A percentile compares a stretch with the other conserved stretches of the same genome.
Evolutionary conservation across 2,329 filamentous ascomycete species (phyloP).

Genomic region (Xylariales sp.): DNA sequence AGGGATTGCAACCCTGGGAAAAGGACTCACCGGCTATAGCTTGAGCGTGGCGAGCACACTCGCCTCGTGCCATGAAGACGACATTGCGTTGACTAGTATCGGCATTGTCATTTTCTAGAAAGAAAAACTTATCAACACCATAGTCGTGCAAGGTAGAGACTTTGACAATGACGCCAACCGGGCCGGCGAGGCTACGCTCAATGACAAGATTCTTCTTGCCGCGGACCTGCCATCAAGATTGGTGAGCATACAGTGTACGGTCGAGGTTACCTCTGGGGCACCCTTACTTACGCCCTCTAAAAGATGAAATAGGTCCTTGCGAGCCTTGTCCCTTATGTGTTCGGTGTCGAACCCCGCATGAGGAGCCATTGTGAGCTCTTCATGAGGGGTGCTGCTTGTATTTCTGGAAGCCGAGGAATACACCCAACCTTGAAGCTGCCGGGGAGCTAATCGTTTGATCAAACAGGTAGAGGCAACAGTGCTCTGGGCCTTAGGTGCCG

Average conservation of each 20-base stretch:
- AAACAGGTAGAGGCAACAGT: neutral
- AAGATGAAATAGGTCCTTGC: conserved; percentile 88
- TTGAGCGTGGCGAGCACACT: conserved; percentile 85
- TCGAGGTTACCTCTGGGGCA: conserved; percentile 34
- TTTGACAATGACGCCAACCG: conserved; percentile 91
- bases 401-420: conserved; percentile 22
- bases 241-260: conserved; percentile 38
- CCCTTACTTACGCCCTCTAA: conserved; percentile 88
- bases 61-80: conserved; percentile 90
- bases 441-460: conserved; percentile 30
- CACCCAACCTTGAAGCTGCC: conserved; percentile 20
- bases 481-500: neutral
- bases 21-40: conserved; percentile 82
- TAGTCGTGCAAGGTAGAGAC: conserved; percentile 96
- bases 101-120: conserved; percentile 94
- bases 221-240: conserved; percentile 73
- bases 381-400: conserved; percentile 53
- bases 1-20: neutral
- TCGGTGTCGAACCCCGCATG: conserved; percentile 77
- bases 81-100: conserved; percentile 96
- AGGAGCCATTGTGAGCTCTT: conserved; percentile 74
- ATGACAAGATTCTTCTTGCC: conserved; percentile 99
- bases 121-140: conserved; percentile 97
- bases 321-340: conserved; percentile 82
- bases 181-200: conserved; percentile 88